Conservation (phyloP, 345 rosid genomes). For the Noccaea bulbosa region DNA sequence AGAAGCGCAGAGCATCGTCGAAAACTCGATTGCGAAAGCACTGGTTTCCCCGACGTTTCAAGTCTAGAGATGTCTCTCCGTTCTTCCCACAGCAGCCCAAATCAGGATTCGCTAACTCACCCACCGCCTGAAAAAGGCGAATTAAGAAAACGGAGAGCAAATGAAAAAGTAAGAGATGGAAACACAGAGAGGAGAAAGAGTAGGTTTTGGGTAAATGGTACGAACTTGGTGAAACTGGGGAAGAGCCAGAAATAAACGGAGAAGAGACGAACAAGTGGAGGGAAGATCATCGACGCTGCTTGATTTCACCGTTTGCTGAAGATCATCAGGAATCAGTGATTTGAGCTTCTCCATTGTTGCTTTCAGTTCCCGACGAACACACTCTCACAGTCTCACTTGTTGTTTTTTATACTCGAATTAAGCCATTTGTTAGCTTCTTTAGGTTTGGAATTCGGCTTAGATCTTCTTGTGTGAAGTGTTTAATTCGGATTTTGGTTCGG, state of each 20-base stretch:
- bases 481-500: too few species aligned
- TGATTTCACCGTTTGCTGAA: constrained; percentile 48
- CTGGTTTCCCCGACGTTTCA: constrained; percentile 66
- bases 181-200: background rate
- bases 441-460: too few species aligned
- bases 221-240: constrained; percentile 63
- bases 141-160: background rate
- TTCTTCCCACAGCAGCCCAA: constrained; percentile 63
- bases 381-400: too few species aligned
- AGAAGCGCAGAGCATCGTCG: constrained; percentile 55
- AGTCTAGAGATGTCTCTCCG: constrained; percentile 56
- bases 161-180: background rate
- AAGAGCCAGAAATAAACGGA: constrained; percentile 52
- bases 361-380: background rate
- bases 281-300: constrained; percentile 57
- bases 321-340: constrained; percentile 54
- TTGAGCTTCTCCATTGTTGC: constrained; percentile 49
- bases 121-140: constrained; percentile 43
- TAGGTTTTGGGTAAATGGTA: background rate
- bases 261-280: constrained; percentile 56
- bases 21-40: constrained; percentile 53
- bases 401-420: too few species aligned
- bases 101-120: constrained; percentile 57
- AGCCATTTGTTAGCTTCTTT: too few species aligned
- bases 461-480: too few species aligned